Conservation (phyloP, 768 basidiomycete species). For the Boletus speciosus region DNA sequence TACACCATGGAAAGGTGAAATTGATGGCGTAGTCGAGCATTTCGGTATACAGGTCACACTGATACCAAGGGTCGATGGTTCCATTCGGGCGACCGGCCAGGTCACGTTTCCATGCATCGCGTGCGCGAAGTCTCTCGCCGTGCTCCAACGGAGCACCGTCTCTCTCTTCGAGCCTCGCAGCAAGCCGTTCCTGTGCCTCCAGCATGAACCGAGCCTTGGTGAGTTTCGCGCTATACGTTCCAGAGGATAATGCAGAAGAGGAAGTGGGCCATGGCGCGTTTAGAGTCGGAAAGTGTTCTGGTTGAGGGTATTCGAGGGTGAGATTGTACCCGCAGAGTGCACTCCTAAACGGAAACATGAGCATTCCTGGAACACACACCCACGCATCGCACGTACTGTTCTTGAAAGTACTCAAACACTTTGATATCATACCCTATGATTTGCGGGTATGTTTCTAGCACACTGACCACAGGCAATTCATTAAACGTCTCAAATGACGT, state of each 20-base stretch:
- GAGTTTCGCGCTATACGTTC: neutral
- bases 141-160: constrained; percentile 6
- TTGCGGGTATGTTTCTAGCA: constrained; percentile 71
- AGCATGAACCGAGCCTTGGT: constrained; percentile 9
- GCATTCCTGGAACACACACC: neutral
- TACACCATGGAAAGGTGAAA: constrained; percentile 61
- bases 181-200: constrained; percentile 10
- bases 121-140: constrained; percentile 18
- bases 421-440: constrained; percentile 66
- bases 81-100: constrained; percentile 50
- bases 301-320: constrained; percentile 66
- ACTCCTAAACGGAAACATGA: constrained; percentile 34
- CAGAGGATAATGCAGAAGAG: neutral
- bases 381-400: constrained; percentile 47
- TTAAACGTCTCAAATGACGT: too few relatives aligned
- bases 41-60: constrained; percentile 57
- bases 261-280: neutral
- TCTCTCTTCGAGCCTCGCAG: constrained; percentile 5
- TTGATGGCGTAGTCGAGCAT: constrained; percentile 69
- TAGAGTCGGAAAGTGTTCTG: constrained; percentile 42
- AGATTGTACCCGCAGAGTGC: constrained; percentile 64
- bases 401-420: constrained; percentile 63
- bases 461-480: constrained; percentile 52
- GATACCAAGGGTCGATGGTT: constrained; percentile 58
- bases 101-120: constrained; percentile 42